These are phyloP conservation scores for Lentinus brumalis DNA, from an alignment of 768 basidiomycete species.

Conservation along the genomic window DNA sequence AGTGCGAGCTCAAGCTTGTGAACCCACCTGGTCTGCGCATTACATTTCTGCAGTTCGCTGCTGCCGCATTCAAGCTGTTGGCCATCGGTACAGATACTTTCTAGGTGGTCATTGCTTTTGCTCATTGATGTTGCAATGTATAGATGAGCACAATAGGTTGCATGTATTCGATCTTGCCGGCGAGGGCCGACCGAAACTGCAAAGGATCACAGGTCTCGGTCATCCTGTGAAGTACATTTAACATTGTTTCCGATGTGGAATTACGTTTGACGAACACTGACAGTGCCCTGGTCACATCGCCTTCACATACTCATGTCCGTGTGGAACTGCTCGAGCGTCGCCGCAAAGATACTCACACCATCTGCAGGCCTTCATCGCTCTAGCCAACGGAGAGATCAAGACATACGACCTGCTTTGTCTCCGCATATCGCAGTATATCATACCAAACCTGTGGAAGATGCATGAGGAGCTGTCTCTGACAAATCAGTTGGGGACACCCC, in stretches of 20 bases:
- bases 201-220: slow-evolving; percentile 52
- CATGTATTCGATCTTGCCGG: slow-evolving; percentile 62
- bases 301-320: slow-evolving; percentile 73
- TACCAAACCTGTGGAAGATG: slow-evolving; percentile 76
- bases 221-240: slow-evolving; percentile 38
- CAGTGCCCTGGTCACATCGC: slow-evolving; percentile 60
- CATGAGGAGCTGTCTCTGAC: slow-evolving; percentile 60
- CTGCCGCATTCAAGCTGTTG: slow-evolving; percentile 53
- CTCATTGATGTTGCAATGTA: background rate
- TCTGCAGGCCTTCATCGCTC: slow-evolving; percentile 47
- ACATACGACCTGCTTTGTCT: slow-evolving; percentile 78
- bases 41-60: slow-evolving; percentile 65
- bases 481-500: slow-evolving; percentile 33
- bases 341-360: background rate
- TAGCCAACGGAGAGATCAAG: slow-evolving; percentile 61
- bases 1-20: slow-evolving; percentile 48
- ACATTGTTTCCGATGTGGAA: slow-evolving; percentile 4
- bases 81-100: slow-evolving; percentile 56
- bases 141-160: slow-evolving; percentile 55
- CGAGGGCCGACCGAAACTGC: slow-evolving; percentile 53
- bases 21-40: slow-evolving; percentile 44
- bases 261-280: background rate
- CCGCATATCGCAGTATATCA: slow-evolving; percentile 62
- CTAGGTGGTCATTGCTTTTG: background rate
- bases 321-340: background rate